Evolutionary conservation across 1,284 basidiomycete species (phyloP).

Genomic region (Fomitopsis pinicola): DNA sequence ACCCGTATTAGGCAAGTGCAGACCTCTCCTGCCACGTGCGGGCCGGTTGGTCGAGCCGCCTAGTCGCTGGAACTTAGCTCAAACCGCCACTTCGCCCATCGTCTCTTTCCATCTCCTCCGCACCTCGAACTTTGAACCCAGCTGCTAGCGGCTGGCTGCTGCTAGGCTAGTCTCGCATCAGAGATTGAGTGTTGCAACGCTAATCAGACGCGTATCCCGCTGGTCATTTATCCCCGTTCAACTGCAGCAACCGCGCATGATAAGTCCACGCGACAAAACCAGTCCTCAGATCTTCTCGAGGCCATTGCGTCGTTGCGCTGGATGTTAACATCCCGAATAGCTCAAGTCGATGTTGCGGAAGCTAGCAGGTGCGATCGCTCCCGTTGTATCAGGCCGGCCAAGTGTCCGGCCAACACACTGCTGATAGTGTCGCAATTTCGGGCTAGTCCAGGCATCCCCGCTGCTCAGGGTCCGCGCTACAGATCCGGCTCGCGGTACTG

Average conservation of each 20-base stretch:
- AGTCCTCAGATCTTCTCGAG: background rate
- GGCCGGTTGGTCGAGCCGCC: background rate
- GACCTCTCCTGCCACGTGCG: background rate
- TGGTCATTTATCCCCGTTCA: background rate
- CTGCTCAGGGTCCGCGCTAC: background rate
- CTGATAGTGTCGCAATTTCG: background rate
- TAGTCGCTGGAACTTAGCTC: background rate
- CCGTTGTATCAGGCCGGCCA: background rate
- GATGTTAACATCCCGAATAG: background rate
- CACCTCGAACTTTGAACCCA: background rate
- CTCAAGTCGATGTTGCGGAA: background rate
- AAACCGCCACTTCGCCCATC: background rate
- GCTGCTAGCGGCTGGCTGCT: background rate
- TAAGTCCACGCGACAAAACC: background rate
- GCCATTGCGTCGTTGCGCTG: background rate
- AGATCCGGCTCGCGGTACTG: background rate
- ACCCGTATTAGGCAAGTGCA: background rate
- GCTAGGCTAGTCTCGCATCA: background rate
- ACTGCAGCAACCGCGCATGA: background rate
- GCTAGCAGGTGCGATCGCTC: background rate
- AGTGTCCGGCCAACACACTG: background rate
- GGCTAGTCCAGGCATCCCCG: background rate
- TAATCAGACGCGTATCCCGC: background rate
- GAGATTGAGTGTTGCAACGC: background rate
- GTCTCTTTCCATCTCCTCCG: no score